Evolutionary conservation across 2,329 filamentous ascomycete species (phyloP).

Genomic region (Teratosphaeriaceae sp.): DNA sequence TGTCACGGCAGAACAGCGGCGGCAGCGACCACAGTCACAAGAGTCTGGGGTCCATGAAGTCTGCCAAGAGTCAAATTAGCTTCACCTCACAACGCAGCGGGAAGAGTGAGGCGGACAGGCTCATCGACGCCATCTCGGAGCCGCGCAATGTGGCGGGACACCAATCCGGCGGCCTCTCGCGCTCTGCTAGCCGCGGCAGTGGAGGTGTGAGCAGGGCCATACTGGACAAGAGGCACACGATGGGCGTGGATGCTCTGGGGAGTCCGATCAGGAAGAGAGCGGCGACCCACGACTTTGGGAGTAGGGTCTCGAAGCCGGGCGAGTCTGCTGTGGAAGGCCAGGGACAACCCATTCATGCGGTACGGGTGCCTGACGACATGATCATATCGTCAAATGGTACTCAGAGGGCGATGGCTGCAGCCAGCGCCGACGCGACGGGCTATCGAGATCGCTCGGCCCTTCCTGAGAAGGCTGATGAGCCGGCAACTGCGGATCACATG

Average conservation of each 20-base stretch:
- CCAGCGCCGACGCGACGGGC: neutral
- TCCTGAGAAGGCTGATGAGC: constrained; percentile 11
- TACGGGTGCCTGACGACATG: constrained; percentile 42
- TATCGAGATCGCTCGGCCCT: constrained; percentile 1
- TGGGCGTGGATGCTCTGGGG: constrained; percentile 5
- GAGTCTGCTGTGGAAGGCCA: constrained; percentile 35
- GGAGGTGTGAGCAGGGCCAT: constrained; percentile 12
- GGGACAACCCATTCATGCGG: constrained; percentile 36
- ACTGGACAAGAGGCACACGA: constrained; percentile 23
- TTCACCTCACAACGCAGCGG: constrained; percentile 32
- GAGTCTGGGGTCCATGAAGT: constrained; percentile 43
- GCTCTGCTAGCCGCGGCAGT: constrained; percentile 15
- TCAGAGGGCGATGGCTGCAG: neutral
- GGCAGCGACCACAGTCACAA: constrained; percentile 46
- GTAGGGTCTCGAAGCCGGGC: constrained; percentile 25
- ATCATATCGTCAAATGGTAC: constrained; percentile 8
- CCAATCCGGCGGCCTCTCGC: constrained; percentile 13
- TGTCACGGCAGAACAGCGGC: constrained; percentile 31
- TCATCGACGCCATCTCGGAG: constrained; percentile 66
- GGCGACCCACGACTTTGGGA: constrained; percentile 17
- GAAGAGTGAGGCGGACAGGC: constrained; percentile 59
- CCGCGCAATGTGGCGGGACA: constrained; percentile 37
- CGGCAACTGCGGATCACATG: constrained; percentile 39
- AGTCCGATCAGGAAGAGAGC: constrained; percentile 12
- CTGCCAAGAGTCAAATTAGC: constrained; percentile 28